Conservation (phyloP, 106 monocot genomes). For the Hemerocallis citrina region DNA sequence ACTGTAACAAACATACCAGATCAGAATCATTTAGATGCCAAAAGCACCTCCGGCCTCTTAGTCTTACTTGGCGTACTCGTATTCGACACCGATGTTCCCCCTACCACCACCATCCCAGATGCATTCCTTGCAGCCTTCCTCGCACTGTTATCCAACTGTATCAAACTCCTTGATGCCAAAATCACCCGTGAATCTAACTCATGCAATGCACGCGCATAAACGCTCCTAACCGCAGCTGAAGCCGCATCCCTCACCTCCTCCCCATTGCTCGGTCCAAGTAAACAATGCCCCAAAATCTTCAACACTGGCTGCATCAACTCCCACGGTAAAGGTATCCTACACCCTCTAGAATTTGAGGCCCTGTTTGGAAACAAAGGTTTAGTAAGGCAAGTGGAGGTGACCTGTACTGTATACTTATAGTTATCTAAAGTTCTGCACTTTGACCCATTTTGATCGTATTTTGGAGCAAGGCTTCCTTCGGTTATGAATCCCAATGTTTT, state of each 20-base stretch:
- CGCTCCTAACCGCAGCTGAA: conserved; percentile 40
- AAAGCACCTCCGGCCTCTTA: conserved; percentile 57
- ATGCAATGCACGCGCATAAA: conserved; percentile 81
- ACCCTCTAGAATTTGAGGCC: conserved; percentile 22
- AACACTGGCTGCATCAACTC: conserved; percentile 85
- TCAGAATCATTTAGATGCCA: conserved; percentile 72
- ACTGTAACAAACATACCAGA: no score
- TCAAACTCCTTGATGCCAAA: conserved; percentile 81
- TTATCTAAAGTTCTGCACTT: no score
- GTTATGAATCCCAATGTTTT: no score
- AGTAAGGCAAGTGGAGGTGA: no score
- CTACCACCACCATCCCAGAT: background rate
- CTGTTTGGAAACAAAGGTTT: no score
- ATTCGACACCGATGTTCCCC: conserved; percentile 37
- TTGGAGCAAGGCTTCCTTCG: no score
- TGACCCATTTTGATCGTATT: no score
- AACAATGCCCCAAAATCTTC: conserved; percentile 81
- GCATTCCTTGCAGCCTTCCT: conserved; percentile 23
- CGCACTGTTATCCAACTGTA: conserved; percentile 66
- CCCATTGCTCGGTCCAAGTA: conserved; percentile 60
- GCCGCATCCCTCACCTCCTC: conserved; percentile 82
- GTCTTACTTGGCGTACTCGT: conserved; percentile 68
- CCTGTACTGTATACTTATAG: no score
- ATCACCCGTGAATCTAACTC: conserved; percentile 82
- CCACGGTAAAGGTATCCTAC: conserved; percentile 86